These are phyloP conservation scores for Wickerhamiella azyma DNA, from an alignment of 805 yeast species.

Conservation along the genomic window DNA sequence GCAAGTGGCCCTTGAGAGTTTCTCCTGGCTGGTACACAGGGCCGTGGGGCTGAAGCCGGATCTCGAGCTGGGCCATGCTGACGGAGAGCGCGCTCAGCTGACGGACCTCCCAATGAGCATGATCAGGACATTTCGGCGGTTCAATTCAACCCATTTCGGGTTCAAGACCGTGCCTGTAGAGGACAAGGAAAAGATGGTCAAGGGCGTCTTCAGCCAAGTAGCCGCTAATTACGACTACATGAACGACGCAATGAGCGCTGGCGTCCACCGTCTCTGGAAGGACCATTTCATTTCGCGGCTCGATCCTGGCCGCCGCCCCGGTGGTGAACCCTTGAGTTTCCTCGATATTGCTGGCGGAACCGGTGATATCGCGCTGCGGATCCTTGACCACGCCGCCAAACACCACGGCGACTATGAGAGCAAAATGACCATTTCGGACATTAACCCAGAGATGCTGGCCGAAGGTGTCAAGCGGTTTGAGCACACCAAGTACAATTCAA, in stretches of 20 bases:
- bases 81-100: too few species aligned
- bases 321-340: conserved; percentile 68
- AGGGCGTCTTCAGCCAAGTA: conserved; percentile 83
- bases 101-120: not conserved
- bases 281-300: conserved; percentile 72
- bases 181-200: conserved; percentile 59
- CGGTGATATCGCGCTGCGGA: conserved; percentile 94
- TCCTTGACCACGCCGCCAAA: conserved; percentile 76
- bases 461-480: conserved; percentile 75
- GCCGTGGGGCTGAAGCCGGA: not conserved
- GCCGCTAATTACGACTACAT: conserved; percentile 89
- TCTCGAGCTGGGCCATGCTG: not conserved
- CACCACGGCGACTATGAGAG: conserved; percentile 61
- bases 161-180: conserved; percentile 64
- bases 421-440: conserved; percentile 85
- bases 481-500: conserved; percentile 25
- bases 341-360: conserved; percentile 98
- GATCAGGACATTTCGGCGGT: not conserved
- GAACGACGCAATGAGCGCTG: conserved; percentile 97
- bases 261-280: conserved; percentile 92
- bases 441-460: conserved; percentile 86
- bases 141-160: conserved; percentile 79
- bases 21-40: not conserved
- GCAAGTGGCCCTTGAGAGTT: not conserved
- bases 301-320: conserved; percentile 90